Conservation (phyloP, 1,284 basidiomycete genomes). For the Ganoderma leucocontextum region DNA sequence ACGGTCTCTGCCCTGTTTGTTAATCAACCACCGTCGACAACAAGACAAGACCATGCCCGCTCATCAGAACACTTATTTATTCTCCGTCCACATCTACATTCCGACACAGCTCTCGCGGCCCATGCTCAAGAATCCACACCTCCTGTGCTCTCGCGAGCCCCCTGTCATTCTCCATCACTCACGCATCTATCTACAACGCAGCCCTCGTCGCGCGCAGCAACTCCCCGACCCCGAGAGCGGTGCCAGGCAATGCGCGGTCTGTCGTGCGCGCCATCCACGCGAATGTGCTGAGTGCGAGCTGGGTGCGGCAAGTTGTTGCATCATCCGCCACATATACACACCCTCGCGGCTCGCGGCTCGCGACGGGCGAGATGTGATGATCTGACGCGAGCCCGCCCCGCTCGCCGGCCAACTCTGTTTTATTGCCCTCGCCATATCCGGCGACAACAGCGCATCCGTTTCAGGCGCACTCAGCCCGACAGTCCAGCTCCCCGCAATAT, state of each 20-base stretch:
- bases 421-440: slow-evolving; percentile 21
- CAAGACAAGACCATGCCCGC: not conserved
- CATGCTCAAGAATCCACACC: not conserved
- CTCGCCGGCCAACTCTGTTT: slow-evolving; percentile 28
- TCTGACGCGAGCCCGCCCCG: slow-evolving; percentile 9
- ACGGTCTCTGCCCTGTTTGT: slow-evolving; percentile 20
- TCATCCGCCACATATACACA: slow-evolving; percentile 2
- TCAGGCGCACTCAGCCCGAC: slow-evolving; percentile 25
- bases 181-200: not conserved
- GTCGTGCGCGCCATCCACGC: slow-evolving; percentile 2
- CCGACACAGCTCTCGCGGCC: not conserved
- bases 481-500: slow-evolving; percentile 32
- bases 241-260: not conserved
- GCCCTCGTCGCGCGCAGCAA: slow-evolving; percentile 6
- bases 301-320: slow-evolving; percentile 1
- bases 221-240: not conserved
- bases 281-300: not conserved
- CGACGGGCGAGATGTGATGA: not conserved
- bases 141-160: slow-evolving; percentile 1
- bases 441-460: slow-evolving; percentile 31
- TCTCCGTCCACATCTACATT: not conserved
- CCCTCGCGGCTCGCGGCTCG: not conserved
- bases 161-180: slow-evolving; percentile 3
- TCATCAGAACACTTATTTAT: not conserved
- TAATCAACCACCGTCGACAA: slow-evolving; percentile 16